Evolutionary conservation across 2,329 filamentous ascomycete genomes (phyloP).

Genomic region (Pseudonectria foliicola): DNA sequence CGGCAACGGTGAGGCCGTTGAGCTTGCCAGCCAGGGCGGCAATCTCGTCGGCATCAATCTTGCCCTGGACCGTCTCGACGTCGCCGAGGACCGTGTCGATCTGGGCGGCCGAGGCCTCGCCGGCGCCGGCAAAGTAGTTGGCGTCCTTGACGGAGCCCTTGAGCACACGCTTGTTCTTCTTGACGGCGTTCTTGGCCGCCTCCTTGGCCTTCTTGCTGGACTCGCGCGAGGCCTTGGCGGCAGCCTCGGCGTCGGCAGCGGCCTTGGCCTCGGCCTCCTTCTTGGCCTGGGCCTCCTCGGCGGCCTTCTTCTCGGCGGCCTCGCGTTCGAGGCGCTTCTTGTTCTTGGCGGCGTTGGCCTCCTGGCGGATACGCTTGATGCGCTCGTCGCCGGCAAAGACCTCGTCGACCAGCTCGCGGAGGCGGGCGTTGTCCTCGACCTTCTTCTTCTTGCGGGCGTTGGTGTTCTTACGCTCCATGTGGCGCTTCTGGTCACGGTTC

Average conservation of each 20-base stretch:
- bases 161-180: constrained; percentile 99
- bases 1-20: constrained; percentile 67
- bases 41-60: constrained; percentile 87
- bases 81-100: constrained; percentile 81
- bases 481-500: constrained; percentile 97
- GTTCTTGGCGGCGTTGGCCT: constrained; percentile 90
- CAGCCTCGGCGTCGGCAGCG: constrained; percentile 76
- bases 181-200: constrained; percentile 94
- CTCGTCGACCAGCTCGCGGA: constrained; percentile 86
- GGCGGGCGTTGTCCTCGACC: constrained; percentile 89
- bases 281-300: constrained; percentile 75
- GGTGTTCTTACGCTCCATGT: constrained; percentile 96
- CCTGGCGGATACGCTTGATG: constrained; percentile 94
- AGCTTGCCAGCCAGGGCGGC: constrained; percentile 76
- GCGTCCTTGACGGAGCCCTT: constrained; percentile 92
- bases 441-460: constrained; percentile 99
- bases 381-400: constrained; percentile 79
- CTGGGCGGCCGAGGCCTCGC: constrained; percentile 64
- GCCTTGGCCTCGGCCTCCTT: constrained; percentile 78
- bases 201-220: constrained; percentile 94
- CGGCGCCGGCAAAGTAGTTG: constrained; percentile 81
- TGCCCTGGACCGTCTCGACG: constrained; percentile 78
- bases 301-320: constrained; percentile 78
- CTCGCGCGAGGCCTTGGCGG: constrained; percentile 77
- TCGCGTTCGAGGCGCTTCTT: constrained; percentile 88